Evolutionary conservation across 306 rosid species (phyloP), one percentile per base, ranked within the genome.

Genomic region (Medicago lupulina): DNA sequence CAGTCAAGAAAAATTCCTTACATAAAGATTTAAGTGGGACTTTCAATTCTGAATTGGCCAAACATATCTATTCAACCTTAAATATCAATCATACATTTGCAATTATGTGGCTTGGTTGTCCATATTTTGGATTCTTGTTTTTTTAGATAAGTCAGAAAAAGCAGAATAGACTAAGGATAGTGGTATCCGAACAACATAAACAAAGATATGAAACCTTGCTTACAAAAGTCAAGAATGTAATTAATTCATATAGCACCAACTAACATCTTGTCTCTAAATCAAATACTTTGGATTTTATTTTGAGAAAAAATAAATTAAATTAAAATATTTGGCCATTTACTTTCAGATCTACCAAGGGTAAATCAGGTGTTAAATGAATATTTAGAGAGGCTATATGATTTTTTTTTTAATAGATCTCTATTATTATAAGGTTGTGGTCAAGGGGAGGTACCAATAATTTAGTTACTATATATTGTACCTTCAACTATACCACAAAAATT

Each of bases 291-390:
- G 40, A 44, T 21, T 59, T 38, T 47, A 58, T 43, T 11, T 61
- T 68, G 18, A 23, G 38, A 25, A 57, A 57, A 25, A 7, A 41
- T 31, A 75, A 14, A 59, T 17, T 21, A 11, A 11, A 66, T 18
- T 58, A 51, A 74, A 61, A 19, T 68, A 15, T 80, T 38, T 47
- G 18, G 59, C n/a, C 49, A 23, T 55, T 44, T 74, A 11, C 21
- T 39, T 61, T 64, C 53, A 39, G 76, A 80, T 69, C 75, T 31
- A 31, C 70, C 62, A 6, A 69, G 31, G 38, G 70, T 70, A 69
- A 69, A 18, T 41, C 19, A 57, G 13, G 67, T 67, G 38, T 38
- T 59, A 36, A 67, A 41, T 67, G 46, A 57, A 36, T 38, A 58
- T 21, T 58, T 11, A 43, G 14, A 43, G 49, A 31, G 36, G 36